Evolutionary conservation across 495 filamentous ascomycete species (phyloP), one percentile per base, ranked within the genome.

Genomic region (Cairneyella variabilis): DNA sequence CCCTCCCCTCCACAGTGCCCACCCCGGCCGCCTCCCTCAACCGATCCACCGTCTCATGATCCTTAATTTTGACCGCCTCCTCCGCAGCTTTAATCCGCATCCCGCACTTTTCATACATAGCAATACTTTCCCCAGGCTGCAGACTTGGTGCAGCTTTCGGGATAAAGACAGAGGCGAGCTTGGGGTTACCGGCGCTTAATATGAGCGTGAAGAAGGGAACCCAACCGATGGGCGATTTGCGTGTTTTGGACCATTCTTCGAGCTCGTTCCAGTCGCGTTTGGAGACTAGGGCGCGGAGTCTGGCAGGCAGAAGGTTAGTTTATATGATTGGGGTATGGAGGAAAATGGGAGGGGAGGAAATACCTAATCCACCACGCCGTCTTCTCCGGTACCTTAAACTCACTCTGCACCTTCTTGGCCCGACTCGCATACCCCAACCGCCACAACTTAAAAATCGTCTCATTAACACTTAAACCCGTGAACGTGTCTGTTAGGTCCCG

Each of bases 51-150:
- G 82, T 71, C 58, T 83, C 83, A 47, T 83, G 66, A 67, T 97
- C 89, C 69, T 88, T 96, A 48, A 76, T 75, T 74, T 82, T 87
- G 36, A 90, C 78, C 30, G 93, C 91, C 71, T 97, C 93, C 69
- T 97, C 91, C 14, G 85, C 95, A 10, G 95, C 93, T 72, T 91
- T 90, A 20, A 86, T 81, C 23, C 91, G 76, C 82, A 95, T 82
- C 21, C 91, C 91, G 66, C 95, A 97, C 70, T 95, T 96, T 58
- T 95, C 81, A 80, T 89, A 97, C 93, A 97, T 96, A 62, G 89
- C 84, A 47, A 96, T 83, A 27, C 85, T 74, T 51, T 90, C 86
- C 2, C 73, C 74, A 5, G 56, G 49, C 34, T 59, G 56, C 14
- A 60, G 30, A 11, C 44, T 18, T 0, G 56, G 42, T 43, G 80